These are phyloP conservation scores for Pseudogymnoascus verrucosus DNA, from an alignment of 2,329 filamentous ascomycete genomes.

Conservation along the genomic window DNA sequence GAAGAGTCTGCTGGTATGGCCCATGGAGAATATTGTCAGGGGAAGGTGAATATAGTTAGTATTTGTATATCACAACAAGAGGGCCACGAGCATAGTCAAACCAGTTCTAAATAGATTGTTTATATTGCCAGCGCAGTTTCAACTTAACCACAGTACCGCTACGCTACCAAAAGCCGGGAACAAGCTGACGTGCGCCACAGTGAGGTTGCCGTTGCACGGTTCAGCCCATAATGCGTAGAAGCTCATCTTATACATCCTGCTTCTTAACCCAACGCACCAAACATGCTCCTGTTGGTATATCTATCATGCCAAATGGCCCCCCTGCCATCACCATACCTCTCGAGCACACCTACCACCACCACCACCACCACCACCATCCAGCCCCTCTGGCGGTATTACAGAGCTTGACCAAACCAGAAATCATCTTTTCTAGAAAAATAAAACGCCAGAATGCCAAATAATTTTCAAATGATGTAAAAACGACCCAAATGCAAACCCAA, in stretches of 20 bases:
- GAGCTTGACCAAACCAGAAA: not conserved
- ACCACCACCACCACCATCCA: not conserved
- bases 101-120: not conserved
- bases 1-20: not conserved
- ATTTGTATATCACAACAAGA: not conserved
- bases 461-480: not conserved
- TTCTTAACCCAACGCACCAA: not conserved
- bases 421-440: constrained; percentile 1
- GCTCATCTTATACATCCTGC: not conserved
- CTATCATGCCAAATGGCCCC: not conserved
- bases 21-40: not conserved
- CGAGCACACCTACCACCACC: not conserved
- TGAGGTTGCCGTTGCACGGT: not conserved
- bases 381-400: not conserved
- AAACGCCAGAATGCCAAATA: not conserved
- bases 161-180: not conserved
- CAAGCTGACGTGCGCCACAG: not conserved
- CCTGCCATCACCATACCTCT: not conserved
- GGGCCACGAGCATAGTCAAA: not conserved
- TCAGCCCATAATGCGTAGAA: not conserved
- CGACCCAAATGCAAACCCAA: not conserved
- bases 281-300: constrained; percentile 4
- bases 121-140: not conserved
- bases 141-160: not conserved
- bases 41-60: not conserved